Conservation (phyloP, 2,329 filamentous ascomycete species). For the Macroventuria anomochaeta region DNA sequence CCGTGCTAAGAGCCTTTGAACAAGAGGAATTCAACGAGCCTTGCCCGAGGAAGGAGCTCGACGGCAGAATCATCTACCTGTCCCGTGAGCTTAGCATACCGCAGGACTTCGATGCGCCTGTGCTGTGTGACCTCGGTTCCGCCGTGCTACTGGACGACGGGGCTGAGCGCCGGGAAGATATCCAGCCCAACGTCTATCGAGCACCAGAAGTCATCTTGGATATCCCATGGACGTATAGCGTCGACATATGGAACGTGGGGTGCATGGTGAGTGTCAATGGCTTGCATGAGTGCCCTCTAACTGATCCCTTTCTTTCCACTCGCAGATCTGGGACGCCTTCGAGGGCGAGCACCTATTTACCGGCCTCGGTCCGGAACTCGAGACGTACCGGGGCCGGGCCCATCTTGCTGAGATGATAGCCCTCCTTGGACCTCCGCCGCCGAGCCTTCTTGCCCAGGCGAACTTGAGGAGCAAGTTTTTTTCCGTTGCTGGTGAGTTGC, state of each 20-base stretch:
- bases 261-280: slow-evolving; percentile 31
- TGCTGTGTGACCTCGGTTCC: slow-evolving; percentile 38
- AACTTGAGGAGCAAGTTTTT: slow-evolving; percentile 7
- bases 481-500: slow-evolving; percentile 7
- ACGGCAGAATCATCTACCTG: slow-evolving; percentile 37
- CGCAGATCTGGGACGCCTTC: slow-evolving; percentile 44
- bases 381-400: background rate
- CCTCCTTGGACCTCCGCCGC: slow-evolving; percentile 25
- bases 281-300: background rate
- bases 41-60: slow-evolving; percentile 35
- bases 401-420: slow-evolving; percentile 27
- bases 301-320: background rate
- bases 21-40: slow-evolving; percentile 35
- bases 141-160: background rate
- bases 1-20: slow-evolving; percentile 38
- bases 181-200: slow-evolving; percentile 46
- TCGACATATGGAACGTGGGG: slow-evolving; percentile 49
- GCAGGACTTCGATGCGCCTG: background rate
- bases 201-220: slow-evolving; percentile 47
- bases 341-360: slow-evolving; percentile 41
- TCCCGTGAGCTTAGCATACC: slow-evolving; percentile 10
- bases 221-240: slow-evolving; percentile 45
- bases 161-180: slow-evolving; percentile 31
- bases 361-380: slow-evolving; percentile 13
- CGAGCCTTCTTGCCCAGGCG: slow-evolving; percentile 16